Base-by-base conservation (phyloP, 495 filamentous ascomycete species). In the Daldinia grandis region DNA sequence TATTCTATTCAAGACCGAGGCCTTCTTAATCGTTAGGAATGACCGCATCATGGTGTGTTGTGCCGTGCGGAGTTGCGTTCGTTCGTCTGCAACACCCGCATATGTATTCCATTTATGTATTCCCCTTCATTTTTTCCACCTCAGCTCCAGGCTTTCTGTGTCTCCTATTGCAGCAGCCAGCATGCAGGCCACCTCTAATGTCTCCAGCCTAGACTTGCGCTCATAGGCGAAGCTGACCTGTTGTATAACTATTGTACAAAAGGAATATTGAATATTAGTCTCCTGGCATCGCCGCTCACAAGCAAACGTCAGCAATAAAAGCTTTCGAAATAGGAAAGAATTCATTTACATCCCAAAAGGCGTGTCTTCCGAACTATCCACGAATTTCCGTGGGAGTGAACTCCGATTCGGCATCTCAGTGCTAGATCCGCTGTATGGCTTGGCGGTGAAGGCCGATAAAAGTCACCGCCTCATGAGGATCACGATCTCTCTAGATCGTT, bases 371-470 rank as follows among this genome's bases (percentile, higher is more conserved):
- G 70, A 73, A 69, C 40, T 68, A 69, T 65, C 70, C 37, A 66
- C 70, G 70, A 69, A 51, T 17, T 69, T 73, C 62, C 70, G 62
- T 62, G 65, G 70, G 65, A 61, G 31, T 31, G 28, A 49, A 44
- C 62, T 64, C 55, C 21, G 37, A 53, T 62, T 73, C 62, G 70
- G 70, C 49, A 58, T 69, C 61, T 62, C 17, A 62, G 40, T 42
- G 17, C 31, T 33, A 47, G 51, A 28, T 49, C 38, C 64, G 21
- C 24, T 28, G 4, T 64, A 40, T 2, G 47, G 35, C 61, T 62
- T 44, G 68, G 65, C 70, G 70, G 70, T 62, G 70, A 68, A 62
- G 68, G 57, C 70, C 64, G 70, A 73, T 44, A 53, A 65, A 49
- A 24, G 57, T 58, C 61, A 68, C 70, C 57, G 65, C 65, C 56